These are phyloP conservation scores for Parietichytrium sp. DNA, from an alignment of 108 stramenopile genomes.

Conservation along the genomic window DNA sequence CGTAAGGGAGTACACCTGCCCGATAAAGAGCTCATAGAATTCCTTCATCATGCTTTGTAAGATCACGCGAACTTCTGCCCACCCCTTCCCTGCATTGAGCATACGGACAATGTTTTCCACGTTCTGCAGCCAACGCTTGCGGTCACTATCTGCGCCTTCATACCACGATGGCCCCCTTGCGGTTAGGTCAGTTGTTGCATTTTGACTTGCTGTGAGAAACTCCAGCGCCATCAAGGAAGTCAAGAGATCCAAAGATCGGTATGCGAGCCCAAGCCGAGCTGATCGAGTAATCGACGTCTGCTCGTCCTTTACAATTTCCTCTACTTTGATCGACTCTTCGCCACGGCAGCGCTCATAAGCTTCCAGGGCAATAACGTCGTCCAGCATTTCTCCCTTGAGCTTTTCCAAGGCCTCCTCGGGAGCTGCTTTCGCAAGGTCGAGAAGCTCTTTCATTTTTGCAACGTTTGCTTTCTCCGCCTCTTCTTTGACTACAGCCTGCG, in stretches of 20 bases:
- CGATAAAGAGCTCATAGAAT: slow-evolving; percentile 8
- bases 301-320: not conserved
- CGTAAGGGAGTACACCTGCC: not conserved
- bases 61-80: not conserved
- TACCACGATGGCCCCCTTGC: not conserved
- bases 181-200: not conserved
- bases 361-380: not conserved
- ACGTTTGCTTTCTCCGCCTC: not conserved
- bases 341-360: not conserved
- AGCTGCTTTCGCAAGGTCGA: slow-evolving; percentile 2
- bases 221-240: not conserved
- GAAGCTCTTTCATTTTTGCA: not conserved
- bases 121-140: slow-evolving; percentile 30
- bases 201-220: not conserved
- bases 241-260: not conserved
- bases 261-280: no score
- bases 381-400: not conserved
- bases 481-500: not conserved
- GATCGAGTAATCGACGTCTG: not conserved
- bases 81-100: not conserved
- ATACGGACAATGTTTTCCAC: not conserved
- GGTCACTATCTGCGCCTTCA: not conserved
- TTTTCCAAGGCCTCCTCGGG: slow-evolving; percentile 36
- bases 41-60: not conserved
- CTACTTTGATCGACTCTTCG: not conserved